Conservation (phyloP, 345 rosid genomes). For the Leavenworthia alabamica region DNA sequence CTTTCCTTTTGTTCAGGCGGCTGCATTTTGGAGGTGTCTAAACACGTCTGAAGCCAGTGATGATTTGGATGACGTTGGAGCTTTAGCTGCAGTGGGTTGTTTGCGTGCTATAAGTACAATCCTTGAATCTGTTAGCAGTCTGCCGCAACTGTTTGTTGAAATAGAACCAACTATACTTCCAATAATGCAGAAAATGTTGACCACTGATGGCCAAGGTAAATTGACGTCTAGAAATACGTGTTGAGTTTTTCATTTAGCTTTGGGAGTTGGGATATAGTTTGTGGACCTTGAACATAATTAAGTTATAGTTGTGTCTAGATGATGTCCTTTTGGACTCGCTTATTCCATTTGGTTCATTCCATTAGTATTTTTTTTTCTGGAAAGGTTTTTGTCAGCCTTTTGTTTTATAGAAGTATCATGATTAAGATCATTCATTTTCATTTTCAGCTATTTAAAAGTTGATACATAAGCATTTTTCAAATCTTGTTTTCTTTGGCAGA, state of each 20-base stretch:
- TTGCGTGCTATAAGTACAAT: constrained; percentile 95
- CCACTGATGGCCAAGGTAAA: constrained; percentile 94
- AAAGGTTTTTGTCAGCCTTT: not conserved
- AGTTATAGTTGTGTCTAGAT: too few species aligned
- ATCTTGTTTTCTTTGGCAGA: constrained; percentile 47
- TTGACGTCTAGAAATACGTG: not conserved
- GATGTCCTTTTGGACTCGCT: too few species aligned
- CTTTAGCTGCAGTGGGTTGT: constrained; percentile 94
- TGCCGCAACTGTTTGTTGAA: constrained; percentile 81
- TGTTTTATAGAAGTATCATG: constrained; percentile 14
- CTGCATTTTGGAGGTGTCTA: constrained; percentile 95
- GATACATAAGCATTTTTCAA: constrained; percentile 1
- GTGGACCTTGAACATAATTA: constrained; percentile 4
- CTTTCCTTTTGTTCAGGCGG: constrained; percentile 46
- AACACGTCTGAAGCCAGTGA: constrained; percentile 83
- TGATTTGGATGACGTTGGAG: constrained; percentile 83
- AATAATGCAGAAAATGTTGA: constrained; percentile 87
- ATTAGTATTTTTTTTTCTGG: too few species aligned
- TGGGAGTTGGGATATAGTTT: not conserved
- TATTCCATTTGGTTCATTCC: too few species aligned
- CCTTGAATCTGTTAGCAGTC: constrained; percentile 89
- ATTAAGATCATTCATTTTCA: not conserved
- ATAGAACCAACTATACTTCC: constrained; percentile 91
- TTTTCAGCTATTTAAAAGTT: not conserved
- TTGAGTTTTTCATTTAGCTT: not conserved